These are phyloP conservation scores for Leccinum rimulosum DNA, from an alignment of 768 basidiomycete genomes.

Conservation along the genomic window DNA sequence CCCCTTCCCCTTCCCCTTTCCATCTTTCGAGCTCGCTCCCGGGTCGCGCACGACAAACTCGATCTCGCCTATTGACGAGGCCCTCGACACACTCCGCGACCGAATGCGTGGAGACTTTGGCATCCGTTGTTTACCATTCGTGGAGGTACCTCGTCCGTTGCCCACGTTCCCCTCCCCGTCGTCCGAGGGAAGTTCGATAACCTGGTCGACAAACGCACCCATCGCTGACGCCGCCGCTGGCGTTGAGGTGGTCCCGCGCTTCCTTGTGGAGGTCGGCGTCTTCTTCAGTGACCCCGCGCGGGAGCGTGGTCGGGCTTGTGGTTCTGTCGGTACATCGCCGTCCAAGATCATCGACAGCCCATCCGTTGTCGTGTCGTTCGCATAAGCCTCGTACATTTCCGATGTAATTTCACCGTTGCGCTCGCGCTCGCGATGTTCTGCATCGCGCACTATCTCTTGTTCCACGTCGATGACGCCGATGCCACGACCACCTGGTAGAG, in stretches of 20 bases:
- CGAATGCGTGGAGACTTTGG: not conserved
- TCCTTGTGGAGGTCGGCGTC: slow-evolving; percentile 3
- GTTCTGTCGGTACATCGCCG: not conserved
- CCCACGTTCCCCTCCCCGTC: slow-evolving; percentile 9
- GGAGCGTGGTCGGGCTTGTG: not conserved
- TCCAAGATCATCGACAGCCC: not conserved
- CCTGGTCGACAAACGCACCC: slow-evolving; percentile 19
- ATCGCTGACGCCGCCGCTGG: not conserved
- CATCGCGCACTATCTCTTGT: slow-evolving; percentile 22
- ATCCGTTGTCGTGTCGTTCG: slow-evolving; percentile 1
- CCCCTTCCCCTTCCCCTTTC: not conserved
- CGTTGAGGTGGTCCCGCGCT: not conserved
- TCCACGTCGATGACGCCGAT: slow-evolving; percentile 23
- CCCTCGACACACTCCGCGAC: not conserved
- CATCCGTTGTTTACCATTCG: not conserved
- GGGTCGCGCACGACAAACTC: not conserved
- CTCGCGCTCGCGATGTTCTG: slow-evolving; percentile 6
- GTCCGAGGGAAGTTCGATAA: slow-evolving; percentile 23
- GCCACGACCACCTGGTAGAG: slow-evolving; percentile 31
- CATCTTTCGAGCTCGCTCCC: not conserved
- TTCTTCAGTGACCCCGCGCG: slow-evolving; percentile 11
- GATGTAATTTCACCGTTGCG: not conserved
- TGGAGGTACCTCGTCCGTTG: not conserved
- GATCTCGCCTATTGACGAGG: slow-evolving; percentile 3
- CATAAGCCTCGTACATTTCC: not conserved